Conservation (phyloP, 768 basidiomycete species). For the Sporobolomyces phaffii region DNA sequence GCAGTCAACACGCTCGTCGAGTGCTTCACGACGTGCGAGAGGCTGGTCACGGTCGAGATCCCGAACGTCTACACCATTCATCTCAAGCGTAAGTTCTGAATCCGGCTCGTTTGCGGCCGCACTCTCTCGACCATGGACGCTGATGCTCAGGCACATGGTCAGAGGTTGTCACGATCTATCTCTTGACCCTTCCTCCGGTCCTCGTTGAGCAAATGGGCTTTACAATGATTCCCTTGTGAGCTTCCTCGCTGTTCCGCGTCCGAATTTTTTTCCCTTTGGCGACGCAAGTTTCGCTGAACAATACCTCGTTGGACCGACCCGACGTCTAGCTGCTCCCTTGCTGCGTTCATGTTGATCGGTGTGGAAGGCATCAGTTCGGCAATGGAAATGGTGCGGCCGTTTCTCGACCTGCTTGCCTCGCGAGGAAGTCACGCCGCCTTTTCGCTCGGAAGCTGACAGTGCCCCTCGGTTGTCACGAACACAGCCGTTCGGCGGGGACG, state of each 20-base stretch:
- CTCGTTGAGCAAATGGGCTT: constrained; percentile 55
- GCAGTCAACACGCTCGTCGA: constrained; percentile 17
- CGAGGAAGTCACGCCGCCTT: no score
- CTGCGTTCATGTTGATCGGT: constrained; percentile 86
- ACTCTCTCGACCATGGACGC: no score
- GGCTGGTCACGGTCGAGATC: constrained; percentile 3
- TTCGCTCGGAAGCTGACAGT: no score
- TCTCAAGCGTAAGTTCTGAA: constrained; percentile 48
- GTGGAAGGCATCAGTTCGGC: constrained; percentile 49
- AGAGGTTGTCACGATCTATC: constrained; percentile 66
- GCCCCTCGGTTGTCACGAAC: no score
- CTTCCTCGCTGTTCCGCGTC: neutral
- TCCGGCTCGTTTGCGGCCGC: no score
- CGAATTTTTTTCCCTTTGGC: no score
- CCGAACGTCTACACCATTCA: constrained; percentile 58
- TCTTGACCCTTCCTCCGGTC: constrained; percentile 82
- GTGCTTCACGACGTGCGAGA: constrained; percentile 11
- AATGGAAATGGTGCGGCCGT: neutral
- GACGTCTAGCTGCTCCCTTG: constrained; percentile 46
- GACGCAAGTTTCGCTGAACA: no score
- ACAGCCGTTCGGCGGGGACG: constrained; percentile 36
- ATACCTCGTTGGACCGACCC: no score
- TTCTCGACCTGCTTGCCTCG: neutral
- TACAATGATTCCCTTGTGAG: constrained; percentile 52
- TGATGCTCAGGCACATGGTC: no score